phyloP scores from a whole-genome alignment of 1,139 yeast species.

The Zhuliangozyma blackwelliae region DNA sequence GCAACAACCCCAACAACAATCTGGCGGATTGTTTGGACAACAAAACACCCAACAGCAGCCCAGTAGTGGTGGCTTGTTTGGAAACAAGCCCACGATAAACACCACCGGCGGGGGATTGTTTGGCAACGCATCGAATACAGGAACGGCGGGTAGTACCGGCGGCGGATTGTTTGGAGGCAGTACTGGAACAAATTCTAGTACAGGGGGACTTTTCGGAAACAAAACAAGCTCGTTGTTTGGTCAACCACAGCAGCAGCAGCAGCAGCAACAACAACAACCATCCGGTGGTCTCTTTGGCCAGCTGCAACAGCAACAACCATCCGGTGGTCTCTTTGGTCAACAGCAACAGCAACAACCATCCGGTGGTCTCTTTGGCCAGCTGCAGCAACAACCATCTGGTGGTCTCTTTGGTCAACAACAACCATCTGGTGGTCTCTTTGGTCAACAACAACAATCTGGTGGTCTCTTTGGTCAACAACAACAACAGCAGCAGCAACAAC shows the following conservation, averaged over 20 bases:
- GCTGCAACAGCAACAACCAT: slow-evolving; percentile 6
- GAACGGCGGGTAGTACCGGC: slow-evolving; percentile 6
- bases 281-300: slow-evolving; percentile 12
- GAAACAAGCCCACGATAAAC: slow-evolving; percentile 11
- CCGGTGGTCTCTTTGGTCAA: slow-evolving; percentile 17
- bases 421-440: slow-evolving; percentile 18
- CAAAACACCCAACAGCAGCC: neutral
- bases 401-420: slow-evolving; percentile 16
- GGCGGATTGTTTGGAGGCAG: slow-evolving; percentile 25
- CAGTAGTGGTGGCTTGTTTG: slow-evolving; percentile 10
- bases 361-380: slow-evolving; percentile 13
- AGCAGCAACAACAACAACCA: slow-evolving; percentile 6
- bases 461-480: slow-evolving; percentile 1
- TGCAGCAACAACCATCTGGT: slow-evolving; percentile 8
- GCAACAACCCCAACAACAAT: slow-evolving; percentile 10
- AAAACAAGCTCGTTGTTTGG: slow-evolving; percentile 16
- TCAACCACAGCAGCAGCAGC: neutral
- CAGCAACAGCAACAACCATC: slow-evolving; percentile 8
- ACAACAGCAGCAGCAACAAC: slow-evolving; percentile 10
- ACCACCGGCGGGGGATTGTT: slow-evolving; percentile 20
- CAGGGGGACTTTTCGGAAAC: neutral
- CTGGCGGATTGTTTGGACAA: slow-evolving; percentile 16
- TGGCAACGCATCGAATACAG: slow-evolving; percentile 11
- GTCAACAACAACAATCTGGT: slow-evolving; percentile 5
- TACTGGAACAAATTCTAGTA: slow-evolving; percentile 4